Evolutionary conservation across 768 basidiomycete species (phyloP).

Genomic region (Russula compacta): DNA sequence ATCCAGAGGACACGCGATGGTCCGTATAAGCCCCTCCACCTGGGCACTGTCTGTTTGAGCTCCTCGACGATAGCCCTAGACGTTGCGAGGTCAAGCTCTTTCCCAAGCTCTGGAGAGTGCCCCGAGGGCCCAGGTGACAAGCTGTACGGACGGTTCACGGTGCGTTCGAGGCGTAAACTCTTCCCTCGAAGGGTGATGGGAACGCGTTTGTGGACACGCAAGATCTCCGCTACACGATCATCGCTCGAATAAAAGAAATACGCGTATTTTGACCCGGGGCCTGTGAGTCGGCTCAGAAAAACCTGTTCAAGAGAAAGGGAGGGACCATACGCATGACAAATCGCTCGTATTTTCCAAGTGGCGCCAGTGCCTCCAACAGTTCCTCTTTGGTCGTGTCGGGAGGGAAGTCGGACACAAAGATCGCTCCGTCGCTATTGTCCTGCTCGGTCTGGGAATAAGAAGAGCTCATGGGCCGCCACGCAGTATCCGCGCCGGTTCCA

Average conservation of each 20-base stretch:
- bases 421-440: neutral
- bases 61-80: neutral
- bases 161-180: neutral
- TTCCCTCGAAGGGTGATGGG: neutral
- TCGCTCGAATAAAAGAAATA: conserved; percentile 1
- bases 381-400: neutral
- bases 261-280: conserved; percentile 10
- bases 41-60: conserved; percentile 1
- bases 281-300: neutral
- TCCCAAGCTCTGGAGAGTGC: neutral
- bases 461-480: neutral
- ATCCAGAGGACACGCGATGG: conserved; percentile 12
- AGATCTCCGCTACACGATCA: neutral
- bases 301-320: neutral
- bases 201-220: conserved; percentile 1
- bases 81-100: neutral
- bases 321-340: conserved; percentile 6
- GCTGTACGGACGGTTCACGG: neutral
- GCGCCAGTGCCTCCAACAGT: neutral
- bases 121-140: neutral
- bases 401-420: conserved; percentile 1
- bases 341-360: neutral
- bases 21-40: neutral
- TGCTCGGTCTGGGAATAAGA: neutral
- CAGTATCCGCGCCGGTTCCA: too few species aligned